Percentiles rank a stretch among this genome's conserved stretches.
Conservation (phyloP, 192 early-diverging fungal genomes). For the Linnemannia exigua region DNA sequence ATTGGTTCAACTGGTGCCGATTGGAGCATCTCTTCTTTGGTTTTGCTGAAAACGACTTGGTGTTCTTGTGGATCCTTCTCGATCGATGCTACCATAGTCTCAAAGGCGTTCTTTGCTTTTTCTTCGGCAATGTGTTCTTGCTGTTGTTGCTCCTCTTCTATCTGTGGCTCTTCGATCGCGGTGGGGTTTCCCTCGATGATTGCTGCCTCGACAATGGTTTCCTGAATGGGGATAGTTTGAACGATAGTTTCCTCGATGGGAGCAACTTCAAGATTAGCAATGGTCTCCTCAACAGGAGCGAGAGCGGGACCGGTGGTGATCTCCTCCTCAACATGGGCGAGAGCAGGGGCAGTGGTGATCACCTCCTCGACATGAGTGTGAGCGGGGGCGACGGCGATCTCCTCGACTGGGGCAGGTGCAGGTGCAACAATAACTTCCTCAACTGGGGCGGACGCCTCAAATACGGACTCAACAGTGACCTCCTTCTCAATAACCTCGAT, state of each 20-base stretch:
- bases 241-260: neutral
- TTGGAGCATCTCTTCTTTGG: slow-evolving; percentile 38
- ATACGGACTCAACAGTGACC: neutral
- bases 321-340: neutral
- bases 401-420: neutral
- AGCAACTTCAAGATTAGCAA: neutral
- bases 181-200: neutral
- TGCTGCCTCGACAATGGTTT: neutral
- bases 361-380: neutral
- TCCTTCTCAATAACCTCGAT: neutral
- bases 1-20: slow-evolving; percentile 20
- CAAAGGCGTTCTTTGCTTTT: neutral
- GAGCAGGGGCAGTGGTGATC: too few relatives aligned
- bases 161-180: neutral
- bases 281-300: neutral
- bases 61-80: neutral
- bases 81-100: neutral
- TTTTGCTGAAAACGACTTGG: neutral
- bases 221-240: neutral
- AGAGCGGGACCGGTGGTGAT: too few relatives aligned
- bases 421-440: neutral
- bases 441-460: neutral
- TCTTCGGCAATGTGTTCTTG: neutral
- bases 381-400: neutral
- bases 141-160: neutral